These are phyloP conservation scores for Ceratocystis colombiana DNA, from an alignment of 2,329 filamentous ascomycete genomes.

Conservation along the genomic window DNA sequence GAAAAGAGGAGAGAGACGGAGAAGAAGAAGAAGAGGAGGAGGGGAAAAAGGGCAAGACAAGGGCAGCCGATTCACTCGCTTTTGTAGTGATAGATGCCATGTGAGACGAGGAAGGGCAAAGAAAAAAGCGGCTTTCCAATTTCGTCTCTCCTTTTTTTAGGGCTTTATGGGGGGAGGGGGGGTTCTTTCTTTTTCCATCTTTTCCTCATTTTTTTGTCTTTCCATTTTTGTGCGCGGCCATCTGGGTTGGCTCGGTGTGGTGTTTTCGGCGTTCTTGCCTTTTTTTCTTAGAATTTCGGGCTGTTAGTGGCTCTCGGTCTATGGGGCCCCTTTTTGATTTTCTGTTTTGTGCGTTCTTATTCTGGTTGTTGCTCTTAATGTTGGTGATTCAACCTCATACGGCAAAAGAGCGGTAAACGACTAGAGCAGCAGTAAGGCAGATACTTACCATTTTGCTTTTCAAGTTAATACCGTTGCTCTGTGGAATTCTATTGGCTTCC, in stretches of 20 bases:
- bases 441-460: neutral
- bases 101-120: neutral
- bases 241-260: neutral
- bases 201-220: neutral
- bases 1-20: neutral
- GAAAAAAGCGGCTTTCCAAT: neutral
- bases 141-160: neutral
- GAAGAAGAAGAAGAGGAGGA: neutral
- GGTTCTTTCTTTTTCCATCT: neutral
- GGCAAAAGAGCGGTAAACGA: neutral
- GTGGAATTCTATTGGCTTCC: neutral
- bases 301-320: no score
- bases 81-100: neutral
- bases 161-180: neutral
- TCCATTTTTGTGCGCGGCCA: neutral
- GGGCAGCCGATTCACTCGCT: neutral
- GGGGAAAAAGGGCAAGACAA: no score
- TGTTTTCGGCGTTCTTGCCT: neutral
- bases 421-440: neutral
- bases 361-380: neutral
- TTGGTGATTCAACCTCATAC: slow-evolving; percentile 17
- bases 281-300: neutral
- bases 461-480: neutral
- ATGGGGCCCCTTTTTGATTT: neutral
- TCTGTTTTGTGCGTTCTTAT: slow-evolving; percentile 6